phyloP scores from a whole-genome alignment of 2,329 filamentous ascomycete species.

The Fusarium redolens region DNA sequence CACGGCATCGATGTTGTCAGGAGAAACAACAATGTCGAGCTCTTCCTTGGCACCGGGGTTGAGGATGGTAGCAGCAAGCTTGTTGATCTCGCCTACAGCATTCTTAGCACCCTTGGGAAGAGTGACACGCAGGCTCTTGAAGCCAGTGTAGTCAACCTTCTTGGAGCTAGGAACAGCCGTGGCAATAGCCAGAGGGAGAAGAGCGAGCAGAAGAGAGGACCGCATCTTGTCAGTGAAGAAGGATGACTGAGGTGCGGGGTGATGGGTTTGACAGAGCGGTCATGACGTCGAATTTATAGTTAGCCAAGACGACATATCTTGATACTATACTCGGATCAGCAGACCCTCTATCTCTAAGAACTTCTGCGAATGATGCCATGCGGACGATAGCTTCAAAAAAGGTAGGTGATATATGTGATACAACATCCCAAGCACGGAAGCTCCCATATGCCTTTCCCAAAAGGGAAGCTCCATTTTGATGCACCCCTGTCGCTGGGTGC shows the following conservation, averaged over 20 bases:
- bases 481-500: constrained; percentile 6
- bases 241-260: constrained; percentile 10
- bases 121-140: constrained; percentile 35
- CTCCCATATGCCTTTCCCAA: constrained; percentile 31
- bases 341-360: constrained; percentile 3
- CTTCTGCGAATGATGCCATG: constrained; percentile 31
- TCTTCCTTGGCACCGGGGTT: constrained; percentile 27
- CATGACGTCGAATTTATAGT: constrained; percentile 11
- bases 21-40: constrained; percentile 29
- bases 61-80: constrained; percentile 28
- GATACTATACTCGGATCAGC: background rate
- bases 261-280: background rate
- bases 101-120: constrained; percentile 19
- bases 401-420: constrained; percentile 35
- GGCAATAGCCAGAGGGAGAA: constrained; percentile 22
- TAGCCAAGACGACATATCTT: background rate
- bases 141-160: constrained; percentile 36
- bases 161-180: constrained; percentile 29
- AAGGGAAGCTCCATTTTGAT: constrained; percentile 15
- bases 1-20: constrained; percentile 29
- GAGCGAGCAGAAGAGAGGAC: constrained; percentile 10
- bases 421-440: constrained; percentile 31
- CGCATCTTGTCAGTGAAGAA: constrained; percentile 22
- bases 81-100: constrained; percentile 18
- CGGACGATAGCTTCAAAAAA: constrained; percentile 23